Conservation (phyloP, 306 rosid genomes). For the Senna tora region DNA sequence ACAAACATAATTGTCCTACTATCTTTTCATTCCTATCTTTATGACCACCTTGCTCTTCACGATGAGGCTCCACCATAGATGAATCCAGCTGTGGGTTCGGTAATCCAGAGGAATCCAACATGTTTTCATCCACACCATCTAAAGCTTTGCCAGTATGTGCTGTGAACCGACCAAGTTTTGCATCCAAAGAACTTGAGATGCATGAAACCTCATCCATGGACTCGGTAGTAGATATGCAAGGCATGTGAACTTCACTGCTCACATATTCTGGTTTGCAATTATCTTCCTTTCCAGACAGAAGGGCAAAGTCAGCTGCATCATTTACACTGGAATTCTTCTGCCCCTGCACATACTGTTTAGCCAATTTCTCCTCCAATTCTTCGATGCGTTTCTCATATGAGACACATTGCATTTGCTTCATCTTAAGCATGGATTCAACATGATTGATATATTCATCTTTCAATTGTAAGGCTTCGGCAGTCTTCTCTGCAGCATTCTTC, state of each 20-base stretch:
- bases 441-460: constrained; percentile 85
- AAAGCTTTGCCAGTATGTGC: constrained; percentile 60
- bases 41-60: constrained; percentile 62
- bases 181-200: constrained; percentile 77
- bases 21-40: constrained; percentile 72
- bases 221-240: constrained; percentile 64
- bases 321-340: constrained; percentile 59
- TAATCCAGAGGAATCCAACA: constrained; percentile 86
- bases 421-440: constrained; percentile 78
- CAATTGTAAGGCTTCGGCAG: constrained; percentile 86
- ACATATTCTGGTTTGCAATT: constrained; percentile 52
- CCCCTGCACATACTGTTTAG: constrained; percentile 71
- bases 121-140: constrained; percentile 87
- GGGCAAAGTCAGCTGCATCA: constrained; percentile 53
- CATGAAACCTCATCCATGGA: constrained; percentile 98
- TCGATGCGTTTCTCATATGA: constrained; percentile 92
- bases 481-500: constrained; percentile 78
- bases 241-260: constrained; percentile 56
- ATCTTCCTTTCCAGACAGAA: constrained; percentile 56
- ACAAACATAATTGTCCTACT: constrained; percentile 70
- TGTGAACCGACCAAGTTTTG: constrained; percentile 67
- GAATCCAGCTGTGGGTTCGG: constrained; percentile 80
- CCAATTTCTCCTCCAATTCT: constrained; percentile 90
- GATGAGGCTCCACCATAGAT: constrained; percentile 82
- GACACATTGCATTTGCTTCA: constrained; percentile 76